phyloP scores from a whole-genome alignment of 805 yeast species.

The Yamadazyma ubonensis region DNA sequence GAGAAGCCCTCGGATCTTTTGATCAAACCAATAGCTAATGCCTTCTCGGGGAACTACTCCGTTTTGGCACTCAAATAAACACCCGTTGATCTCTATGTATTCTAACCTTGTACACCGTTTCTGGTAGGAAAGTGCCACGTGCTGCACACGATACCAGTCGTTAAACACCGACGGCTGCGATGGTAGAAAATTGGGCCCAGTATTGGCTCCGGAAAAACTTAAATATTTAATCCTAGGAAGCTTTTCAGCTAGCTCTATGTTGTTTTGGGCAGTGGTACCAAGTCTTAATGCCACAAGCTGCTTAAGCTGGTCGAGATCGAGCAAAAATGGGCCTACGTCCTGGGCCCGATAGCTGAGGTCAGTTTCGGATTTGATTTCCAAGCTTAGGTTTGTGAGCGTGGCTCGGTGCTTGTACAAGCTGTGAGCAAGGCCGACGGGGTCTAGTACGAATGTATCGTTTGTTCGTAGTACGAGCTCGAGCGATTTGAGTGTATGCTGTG shows the following conservation, averaged over 20 bases:
- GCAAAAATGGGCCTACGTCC: too few relatives aligned
- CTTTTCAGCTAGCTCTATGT: too few relatives aligned
- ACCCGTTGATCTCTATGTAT: conserved; percentile 49
- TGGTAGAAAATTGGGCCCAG: conserved; percentile 56
- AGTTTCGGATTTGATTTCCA: conserved; percentile 42
- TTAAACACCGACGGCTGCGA: conserved; percentile 57
- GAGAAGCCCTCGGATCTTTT: conserved; percentile 32
- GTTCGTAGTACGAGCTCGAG: conserved; percentile 43
- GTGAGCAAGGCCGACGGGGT: conserved; percentile 17
- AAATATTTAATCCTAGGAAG: too few relatives aligned
- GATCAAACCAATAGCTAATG: conserved; percentile 48
- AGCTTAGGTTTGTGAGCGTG: conserved; percentile 32
- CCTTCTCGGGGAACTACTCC: conserved; percentile 41
- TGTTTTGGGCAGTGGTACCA: too few relatives aligned
- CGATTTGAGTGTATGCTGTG: too few relatives aligned
- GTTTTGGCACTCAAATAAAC: conserved; percentile 42
- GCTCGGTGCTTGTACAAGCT: conserved; percentile 16
- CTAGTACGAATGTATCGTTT: conserved; percentile 29
- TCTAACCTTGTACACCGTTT: conserved; percentile 26
- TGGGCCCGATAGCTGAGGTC: conserved; percentile 28
- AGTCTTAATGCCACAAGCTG: too few relatives aligned
- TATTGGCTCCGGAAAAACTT: conserved; percentile 48
- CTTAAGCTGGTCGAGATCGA: too few relatives aligned
- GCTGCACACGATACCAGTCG: conserved; percentile 57
- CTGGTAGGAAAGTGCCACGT: conserved; percentile 45